Evolutionary conservation across 257 asterid species (phyloP).

Genomic region (Hygrophila difformis): DNA sequence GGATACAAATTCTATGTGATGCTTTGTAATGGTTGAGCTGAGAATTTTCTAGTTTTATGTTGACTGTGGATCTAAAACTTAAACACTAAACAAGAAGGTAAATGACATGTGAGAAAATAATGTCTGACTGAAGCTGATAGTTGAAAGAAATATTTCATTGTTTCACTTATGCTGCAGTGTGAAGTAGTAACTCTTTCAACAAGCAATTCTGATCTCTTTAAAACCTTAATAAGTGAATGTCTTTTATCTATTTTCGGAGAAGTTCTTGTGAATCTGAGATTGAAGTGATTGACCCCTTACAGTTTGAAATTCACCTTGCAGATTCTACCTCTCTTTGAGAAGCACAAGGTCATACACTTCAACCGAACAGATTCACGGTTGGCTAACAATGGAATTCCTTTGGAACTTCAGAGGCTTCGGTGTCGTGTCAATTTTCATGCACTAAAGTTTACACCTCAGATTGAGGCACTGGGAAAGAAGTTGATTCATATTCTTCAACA

Average conservation of each 20-base stretch:
- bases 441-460: slow-evolving; percentile 57
- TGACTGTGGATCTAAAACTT: too few relatives aligned
- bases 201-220: too few relatives aligned
- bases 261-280: not conserved
- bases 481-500: slow-evolving; percentile 41
- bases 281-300: slow-evolving; percentile 10
- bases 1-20: too few relatives aligned
- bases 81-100: too few relatives aligned
- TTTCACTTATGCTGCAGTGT: too few relatives aligned
- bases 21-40: too few relatives aligned
- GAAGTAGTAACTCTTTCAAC: too few relatives aligned
- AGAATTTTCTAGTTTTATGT: too few relatives aligned
- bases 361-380: slow-evolving; percentile 66
- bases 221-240: too few relatives aligned
- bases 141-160: too few relatives aligned
- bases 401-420: slow-evolving; percentile 60
- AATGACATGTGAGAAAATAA: too few relatives aligned
- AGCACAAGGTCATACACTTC: slow-evolving; percentile 62
- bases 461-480: slow-evolving; percentile 64
- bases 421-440: slow-evolving; percentile 75
- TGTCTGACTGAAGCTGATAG: too few relatives aligned
- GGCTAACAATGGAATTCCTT: slow-evolving; percentile 60
- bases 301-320: slow-evolving; percentile 23
- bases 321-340: slow-evolving; percentile 59
- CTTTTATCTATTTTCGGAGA: slow-evolving; percentile 10